Evolutionary conservation across 768 basidiomycete genomes (phyloP), one percentile per base, ranked within the genome.

Genomic region (Filobasidium floriforme): DNA sequence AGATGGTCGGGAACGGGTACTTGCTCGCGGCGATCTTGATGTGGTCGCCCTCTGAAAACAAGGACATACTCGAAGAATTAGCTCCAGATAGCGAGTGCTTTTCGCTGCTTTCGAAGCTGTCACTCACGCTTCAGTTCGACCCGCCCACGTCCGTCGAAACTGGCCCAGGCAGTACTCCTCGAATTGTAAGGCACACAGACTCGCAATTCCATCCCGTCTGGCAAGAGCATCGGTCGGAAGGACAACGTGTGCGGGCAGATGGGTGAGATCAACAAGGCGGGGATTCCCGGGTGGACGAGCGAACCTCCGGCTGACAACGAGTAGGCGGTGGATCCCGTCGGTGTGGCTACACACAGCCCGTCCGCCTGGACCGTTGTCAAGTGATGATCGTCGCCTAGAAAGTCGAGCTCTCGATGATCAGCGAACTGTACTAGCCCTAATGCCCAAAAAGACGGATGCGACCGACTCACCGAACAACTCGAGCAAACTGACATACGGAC

Each of bases 101-200:
- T 15, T n/a, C 49, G 28, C 22, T 54, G 15, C 4, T 37, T 4
- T 37, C n/a, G 32, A 57, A 29, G 15, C 26, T n/a, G 6, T 24
- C 5, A 82, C 90, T 75, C 74, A 94, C 94, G 96, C 79, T 89
- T 89, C 26, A 98, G 82, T 80, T 99, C 96, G 14, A 99, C 89
- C 41, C 96, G 85, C 0, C 96, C 96, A 54, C 96, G 86, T 24
- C 96, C 96, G 74, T 99, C 96, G 76, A 99, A 99, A 24, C 91
- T 93, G 10, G 90, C 96, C 96, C 96, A 99, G 9, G 96, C 96
- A 0, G 94, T 99, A 73, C 92, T 94, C 54, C 96, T 83, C 26
- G 92, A 96, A 79, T 98, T 97, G 81, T 91, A 98, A 10, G 96
- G 96, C n/a, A 99, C 96, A 72, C 94, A 97, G 41, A 99, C 90